Conservation (phyloP, 78 protist genomes). For the Goniomonas avonlea region DNA sequence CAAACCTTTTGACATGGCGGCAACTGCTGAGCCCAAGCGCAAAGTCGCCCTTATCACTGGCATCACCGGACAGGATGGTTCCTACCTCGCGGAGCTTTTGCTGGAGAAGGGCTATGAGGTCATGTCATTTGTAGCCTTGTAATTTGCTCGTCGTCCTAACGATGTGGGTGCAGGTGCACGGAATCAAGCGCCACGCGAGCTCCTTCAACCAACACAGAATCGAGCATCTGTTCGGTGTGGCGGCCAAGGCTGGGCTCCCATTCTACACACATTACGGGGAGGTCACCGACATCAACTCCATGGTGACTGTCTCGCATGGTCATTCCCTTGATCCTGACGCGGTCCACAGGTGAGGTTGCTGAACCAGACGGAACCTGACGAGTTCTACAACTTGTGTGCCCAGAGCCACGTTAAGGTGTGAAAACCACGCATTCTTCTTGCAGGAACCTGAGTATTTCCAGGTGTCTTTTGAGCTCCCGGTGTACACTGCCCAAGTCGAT, state of each 20-base stretch:
- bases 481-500: constrained; percentile 81
- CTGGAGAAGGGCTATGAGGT: too few relatives aligned
- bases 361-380: constrained; percentile 20
- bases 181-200: constrained; percentile 77
- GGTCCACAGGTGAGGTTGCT: background rate
- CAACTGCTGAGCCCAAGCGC: too few relatives aligned
- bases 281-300: background rate
- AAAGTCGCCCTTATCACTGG: constrained; percentile 86
- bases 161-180: too few relatives aligned
- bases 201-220: constrained; percentile 86
- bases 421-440: too few relatives aligned
- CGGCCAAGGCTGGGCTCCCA: constrained; percentile 43
- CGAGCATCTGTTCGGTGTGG: too few relatives aligned
- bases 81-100: constrained; percentile 82
- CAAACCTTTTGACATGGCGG: too few relatives aligned
- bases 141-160: too few relatives aligned
- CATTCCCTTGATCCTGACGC: too few relatives aligned
- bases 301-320: too few relatives aligned
- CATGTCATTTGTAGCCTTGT: too few relatives aligned
- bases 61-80: constrained; percentile 91
- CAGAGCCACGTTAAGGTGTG: constrained; percentile 69
- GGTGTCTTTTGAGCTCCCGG: constrained; percentile 75
- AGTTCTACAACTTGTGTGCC: constrained; percentile 84
- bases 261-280: constrained; percentile 29
- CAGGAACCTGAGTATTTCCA: too few relatives aligned